Base-by-base conservation (phyloP, 148 eudicot genomes). In the Silene latifolia region DNA sequence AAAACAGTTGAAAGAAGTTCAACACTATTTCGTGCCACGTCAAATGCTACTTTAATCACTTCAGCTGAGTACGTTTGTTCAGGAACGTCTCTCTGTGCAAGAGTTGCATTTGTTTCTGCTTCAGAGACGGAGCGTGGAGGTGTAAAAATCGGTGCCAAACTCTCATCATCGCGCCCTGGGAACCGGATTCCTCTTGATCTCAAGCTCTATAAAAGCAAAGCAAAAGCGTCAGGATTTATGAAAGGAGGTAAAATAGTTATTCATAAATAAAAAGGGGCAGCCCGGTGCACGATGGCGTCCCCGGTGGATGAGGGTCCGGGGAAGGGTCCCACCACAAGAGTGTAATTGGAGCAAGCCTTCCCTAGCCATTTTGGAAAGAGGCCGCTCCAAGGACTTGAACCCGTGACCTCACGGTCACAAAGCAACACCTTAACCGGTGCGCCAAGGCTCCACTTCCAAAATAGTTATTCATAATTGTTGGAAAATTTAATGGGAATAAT, bases 81-180 rank as follows among this genome's bases (percentile, higher is more conserved):
- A 74, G 94, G 97, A 77, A 87, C 75, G 47, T 92, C 97, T 74
- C 79, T 85, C 69, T 86, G 88, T 19, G 75, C 86, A 57, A 85
- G 86, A 66, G 73, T 78, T 80, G 87, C 85, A 78, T 82, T 76
- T 60, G 75, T 25, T 82, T 92, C 99, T 58, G 87, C 74, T 80
- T 87, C 90, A 44, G 88, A 67, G 20, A 88, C 88, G 32, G 99
- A 84, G 72, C 91, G 89, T 67, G 94, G 80, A 81, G 98, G 98
- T 60, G 98, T 92, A 76, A 96, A 92, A 64, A 96, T 87, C 8
- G 98, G 97, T 54, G 86, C 97, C 83, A 96, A 85, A 74, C 97
- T 96, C 83, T 92, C 99, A 75, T 86, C 82, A 79, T 96, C 98
- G 64, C 99, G 99, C 24, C 97, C 98, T 56, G 99, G 99, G 73